A percentile compares a stretch with the other conserved stretches of the same genome.
Evolutionary conservation across 2,329 filamentous ascomycete genomes (phyloP).

Genomic region (Zopfia rhizophila): DNA sequence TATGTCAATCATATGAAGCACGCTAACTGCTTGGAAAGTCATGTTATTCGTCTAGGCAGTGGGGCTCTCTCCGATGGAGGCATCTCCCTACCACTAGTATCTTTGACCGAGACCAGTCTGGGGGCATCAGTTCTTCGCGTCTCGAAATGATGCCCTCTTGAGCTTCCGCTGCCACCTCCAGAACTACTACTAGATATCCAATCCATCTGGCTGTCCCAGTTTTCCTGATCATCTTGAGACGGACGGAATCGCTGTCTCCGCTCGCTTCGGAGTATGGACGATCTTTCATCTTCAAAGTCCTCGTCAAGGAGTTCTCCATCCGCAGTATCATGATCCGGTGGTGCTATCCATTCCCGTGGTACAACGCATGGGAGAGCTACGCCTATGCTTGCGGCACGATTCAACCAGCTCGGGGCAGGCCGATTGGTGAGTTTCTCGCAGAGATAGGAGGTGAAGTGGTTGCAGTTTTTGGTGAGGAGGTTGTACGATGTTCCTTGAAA

Average conservation of each 20-base stretch:
- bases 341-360: slow-evolving; percentile 82
- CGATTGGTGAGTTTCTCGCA: slow-evolving; percentile 77
- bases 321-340: slow-evolving; percentile 78
- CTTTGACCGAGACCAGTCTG: slow-evolving; percentile 48
- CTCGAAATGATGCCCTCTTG: slow-evolving; percentile 44
- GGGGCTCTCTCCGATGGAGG: slow-evolving; percentile 58
- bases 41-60: slow-evolving; percentile 51
- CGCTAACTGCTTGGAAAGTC: no score
- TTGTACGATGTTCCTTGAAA: slow-evolving; percentile 84
- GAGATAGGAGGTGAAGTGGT: slow-evolving; percentile 84
- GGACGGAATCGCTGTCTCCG: slow-evolving; percentile 41
- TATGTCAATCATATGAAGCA: no score
- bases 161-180: slow-evolving; percentile 46
- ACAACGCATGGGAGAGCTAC: slow-evolving; percentile 84
- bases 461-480: slow-evolving; percentile 85
- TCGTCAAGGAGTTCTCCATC: slow-evolving; percentile 75
- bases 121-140: slow-evolving; percentile 43
- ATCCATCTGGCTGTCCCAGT: slow-evolving; percentile 41
- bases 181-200: slow-evolving; percentile 38
- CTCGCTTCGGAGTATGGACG: slow-evolving; percentile 66
- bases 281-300: slow-evolving; percentile 64
- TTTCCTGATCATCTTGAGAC: slow-evolving; percentile 37
- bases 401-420: slow-evolving; percentile 78
- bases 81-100: slow-evolving; percentile 54
- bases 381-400: slow-evolving; percentile 84